phyloP scores from a whole-genome alignment of 108 stramenopile species.

The Skeletonema menzelii region DNA sequence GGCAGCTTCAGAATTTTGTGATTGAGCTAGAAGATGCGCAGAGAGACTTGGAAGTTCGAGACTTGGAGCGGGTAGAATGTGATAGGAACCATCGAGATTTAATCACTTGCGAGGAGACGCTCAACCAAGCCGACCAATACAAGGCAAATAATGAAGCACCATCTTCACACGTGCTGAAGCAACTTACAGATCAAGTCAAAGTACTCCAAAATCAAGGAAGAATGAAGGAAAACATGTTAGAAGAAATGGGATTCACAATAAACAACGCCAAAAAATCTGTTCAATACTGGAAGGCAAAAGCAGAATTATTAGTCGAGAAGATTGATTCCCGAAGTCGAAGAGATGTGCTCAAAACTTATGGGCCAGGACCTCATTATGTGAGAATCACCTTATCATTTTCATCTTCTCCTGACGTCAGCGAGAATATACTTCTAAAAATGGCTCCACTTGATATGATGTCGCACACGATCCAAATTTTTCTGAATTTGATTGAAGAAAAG shows the following conservation, averaged over 20 bases:
- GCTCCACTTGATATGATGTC: constrained; percentile 41
- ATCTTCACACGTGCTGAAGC: not conserved
- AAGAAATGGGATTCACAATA: not conserved
- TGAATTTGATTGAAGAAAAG: constrained; percentile 29
- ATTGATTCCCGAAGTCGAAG: constrained; percentile 7
- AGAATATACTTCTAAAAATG: constrained; percentile 29
- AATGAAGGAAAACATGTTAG: not conserved
- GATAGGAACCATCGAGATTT: constrained; percentile 19
- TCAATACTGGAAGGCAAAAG: constrained; percentile 7
- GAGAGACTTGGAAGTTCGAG: constrained; percentile 34
- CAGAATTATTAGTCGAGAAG: constrained; percentile 8
- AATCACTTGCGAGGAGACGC: constrained; percentile 7
- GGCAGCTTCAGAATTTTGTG: constrained; percentile 2
- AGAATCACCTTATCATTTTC: constrained; percentile 13
- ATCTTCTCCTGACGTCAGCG: constrained; percentile 3
- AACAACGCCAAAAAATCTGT: constrained; percentile 2
- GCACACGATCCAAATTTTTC: constrained; percentile 34
- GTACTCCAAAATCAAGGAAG: not conserved
- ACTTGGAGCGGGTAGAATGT: constrained; percentile 42
- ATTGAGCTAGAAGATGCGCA: constrained; percentile 10
- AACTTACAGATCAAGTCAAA: constrained; percentile 1
- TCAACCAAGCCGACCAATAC: not conserved
- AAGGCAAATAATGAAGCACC: not conserved
- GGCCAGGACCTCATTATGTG: constrained; percentile 32
- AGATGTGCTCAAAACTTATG: constrained; percentile 23